Base-by-base conservation (phyloP, 306 rosid genomes). In the Biancaea sappan region DNA sequence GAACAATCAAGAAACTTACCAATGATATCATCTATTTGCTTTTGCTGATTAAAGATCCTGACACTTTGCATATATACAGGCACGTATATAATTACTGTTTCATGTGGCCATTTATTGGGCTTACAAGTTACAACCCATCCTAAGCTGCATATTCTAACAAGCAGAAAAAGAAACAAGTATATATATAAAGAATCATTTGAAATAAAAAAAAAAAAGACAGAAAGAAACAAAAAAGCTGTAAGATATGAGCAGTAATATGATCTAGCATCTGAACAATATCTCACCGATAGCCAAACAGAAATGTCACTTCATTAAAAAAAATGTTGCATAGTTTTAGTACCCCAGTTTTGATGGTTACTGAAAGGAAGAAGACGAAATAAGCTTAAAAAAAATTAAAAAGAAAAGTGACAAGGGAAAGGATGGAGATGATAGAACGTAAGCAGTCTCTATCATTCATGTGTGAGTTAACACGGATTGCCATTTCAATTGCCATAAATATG, bases 1-100 rank as follows among this genome's bases (percentile, higher is more conserved):
- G 82, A 79, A 80, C 85, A 85, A 85, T 74, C 86, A 79, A 74
- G 24, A 79, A 85, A 80, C 87, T 80, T 75, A 1, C 83, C 83
- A 77, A 70, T 77, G 37, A 76, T 77, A 50, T 21, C 65, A 64
- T 76, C n/a, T 62, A 29, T 43, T 82, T 76, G 68, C 72, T 76
- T 21, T 69, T 73, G 75, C 78, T 69, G 69, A 79, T 72, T 69
- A 74, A 73, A 73, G 37, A 83, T 69, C 78, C 65, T 35, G 85
- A 84, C 85, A 84, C 78, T 80, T 80, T 77, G 80, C 73, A 73
- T 75, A 76, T 78, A 61, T 75, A 76, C 80, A 61, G 72, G 16
- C 51, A 77, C 35, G n/a, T n/a, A 73, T 21, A 67, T 32, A 40
- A 64, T 69, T 69, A 63, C 56, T 74, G 44, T 75, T 74, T 73